Evolutionary conservation across 805 yeast species (phyloP).

Genomic region (Ogataea kodamae): DNA sequence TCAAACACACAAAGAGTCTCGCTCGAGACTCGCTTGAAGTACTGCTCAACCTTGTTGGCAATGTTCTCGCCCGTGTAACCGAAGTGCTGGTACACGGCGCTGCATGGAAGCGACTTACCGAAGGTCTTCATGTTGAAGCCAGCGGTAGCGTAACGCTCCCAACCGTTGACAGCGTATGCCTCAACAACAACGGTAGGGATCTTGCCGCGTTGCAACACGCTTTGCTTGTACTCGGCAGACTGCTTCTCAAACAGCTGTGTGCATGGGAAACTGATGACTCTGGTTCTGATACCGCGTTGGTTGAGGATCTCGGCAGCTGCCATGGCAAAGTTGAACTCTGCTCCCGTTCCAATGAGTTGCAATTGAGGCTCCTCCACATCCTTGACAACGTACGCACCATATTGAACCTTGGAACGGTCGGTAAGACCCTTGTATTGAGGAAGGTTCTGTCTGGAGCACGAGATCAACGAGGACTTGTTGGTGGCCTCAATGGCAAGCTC

Average conservation of each 20-base stretch:
- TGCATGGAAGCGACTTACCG: constrained; percentile 93
- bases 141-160: constrained; percentile 95
- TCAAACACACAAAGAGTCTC: constrained; percentile 29
- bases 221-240: constrained; percentile 71
- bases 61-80: constrained; percentile 91
- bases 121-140: constrained; percentile 92
- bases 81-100: constrained; percentile 74
- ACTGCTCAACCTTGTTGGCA: constrained; percentile 42
- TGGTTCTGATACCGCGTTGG: constrained; percentile 61
- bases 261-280: constrained; percentile 91
- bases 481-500: constrained; percentile 56
- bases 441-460: constrained; percentile 78
- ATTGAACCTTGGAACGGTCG: constrained; percentile 72
- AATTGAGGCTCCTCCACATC: constrained; percentile 56
- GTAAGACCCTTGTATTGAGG: constrained; percentile 92
- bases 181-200: constrained; percentile 90
- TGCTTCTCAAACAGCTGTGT: constrained; percentile 85
- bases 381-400: constrained; percentile 85
- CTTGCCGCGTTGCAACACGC: constrained; percentile 83
- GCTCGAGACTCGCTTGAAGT: constrained; percentile 19
- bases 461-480: constrained; percentile 66
- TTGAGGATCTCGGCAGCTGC: constrained; percentile 75
- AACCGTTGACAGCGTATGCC: constrained; percentile 85
- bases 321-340: constrained; percentile 81
- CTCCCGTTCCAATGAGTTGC: constrained; percentile 82